A percentile compares a stretch with the other conserved stretches of the same genome.
Conservation (phyloP, 2,329 filamentous ascomycete species). For the Paracorniculantispora psalliotae region DNA sequence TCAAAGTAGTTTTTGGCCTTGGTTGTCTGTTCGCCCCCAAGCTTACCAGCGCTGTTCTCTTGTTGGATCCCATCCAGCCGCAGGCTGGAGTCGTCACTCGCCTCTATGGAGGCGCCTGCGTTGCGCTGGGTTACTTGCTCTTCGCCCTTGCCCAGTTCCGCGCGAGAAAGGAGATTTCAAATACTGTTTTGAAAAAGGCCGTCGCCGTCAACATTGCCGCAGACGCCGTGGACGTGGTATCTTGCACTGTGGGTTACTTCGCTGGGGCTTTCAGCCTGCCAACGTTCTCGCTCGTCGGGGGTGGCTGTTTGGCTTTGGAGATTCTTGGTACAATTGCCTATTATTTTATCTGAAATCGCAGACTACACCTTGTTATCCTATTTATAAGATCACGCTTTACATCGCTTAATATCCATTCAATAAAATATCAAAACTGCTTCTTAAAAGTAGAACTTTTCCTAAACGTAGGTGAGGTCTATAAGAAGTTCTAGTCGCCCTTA, state of each 20-base stretch:
- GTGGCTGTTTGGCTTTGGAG: neutral
- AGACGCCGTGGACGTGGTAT: neutral
- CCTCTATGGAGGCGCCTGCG: neutral
- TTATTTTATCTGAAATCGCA: neutral
- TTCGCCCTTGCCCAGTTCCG: neutral
- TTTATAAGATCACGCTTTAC: too few relatives aligned
- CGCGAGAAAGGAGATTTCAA: neutral
- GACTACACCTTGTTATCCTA: too few relatives aligned
- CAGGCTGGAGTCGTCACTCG: neutral
- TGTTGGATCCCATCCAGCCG: neutral
- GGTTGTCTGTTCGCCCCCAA: neutral
- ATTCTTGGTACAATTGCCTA: neutral
- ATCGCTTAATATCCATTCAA: too few relatives aligned
- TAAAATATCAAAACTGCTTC: too few relatives aligned
- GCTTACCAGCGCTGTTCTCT: neutral
- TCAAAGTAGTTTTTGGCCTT: neutral
- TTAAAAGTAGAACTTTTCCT: too few relatives aligned
- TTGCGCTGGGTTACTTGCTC: neutral
- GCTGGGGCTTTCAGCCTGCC: neutral
- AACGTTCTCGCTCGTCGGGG: neutral
- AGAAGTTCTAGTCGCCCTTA: too few relatives aligned
- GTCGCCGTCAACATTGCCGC: neutral
- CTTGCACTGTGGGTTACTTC: neutral
- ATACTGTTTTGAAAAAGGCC: neutral
- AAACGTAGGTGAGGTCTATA: too few relatives aligned